A percentile compares a stretch with the other conserved stretches of the same genome.
phyloP scores from a whole-genome alignment of 805 yeast genomes.

The Citeromyces nyonsensis region DNA sequence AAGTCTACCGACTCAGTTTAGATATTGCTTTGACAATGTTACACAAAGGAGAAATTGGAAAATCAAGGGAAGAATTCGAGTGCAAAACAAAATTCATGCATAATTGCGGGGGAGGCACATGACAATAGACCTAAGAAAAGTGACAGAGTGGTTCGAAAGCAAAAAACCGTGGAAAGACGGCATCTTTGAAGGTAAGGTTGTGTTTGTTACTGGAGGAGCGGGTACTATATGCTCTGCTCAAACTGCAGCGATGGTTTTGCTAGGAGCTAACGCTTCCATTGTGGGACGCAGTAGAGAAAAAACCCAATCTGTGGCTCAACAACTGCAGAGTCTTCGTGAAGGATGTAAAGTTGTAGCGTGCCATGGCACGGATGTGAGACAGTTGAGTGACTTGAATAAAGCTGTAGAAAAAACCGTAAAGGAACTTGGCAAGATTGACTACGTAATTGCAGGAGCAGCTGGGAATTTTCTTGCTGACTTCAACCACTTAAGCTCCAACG shows the following conservation, averaged over 20 bases:
- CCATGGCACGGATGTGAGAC: slow-evolving; percentile 69
- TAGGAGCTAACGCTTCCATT: slow-evolving; percentile 83
- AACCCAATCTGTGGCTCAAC: slow-evolving; percentile 53
- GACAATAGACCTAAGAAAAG: slow-evolving; percentile 1
- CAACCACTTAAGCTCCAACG: slow-evolving; percentile 66
- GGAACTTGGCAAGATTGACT: slow-evolving; percentile 68
- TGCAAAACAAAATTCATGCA: slow-evolving; percentile 4
- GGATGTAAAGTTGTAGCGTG: slow-evolving; percentile 59
- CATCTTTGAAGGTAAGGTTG: slow-evolving; percentile 72
- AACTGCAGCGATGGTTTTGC: slow-evolving; percentile 63
- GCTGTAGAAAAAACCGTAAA: slow-evolving; percentile 58
- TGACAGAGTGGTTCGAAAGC: background rate
- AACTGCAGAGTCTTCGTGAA: slow-evolving; percentile 36
- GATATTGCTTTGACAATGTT: too few species aligned
- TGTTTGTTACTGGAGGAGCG: slow-evolving; percentile 89
- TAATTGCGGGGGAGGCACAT: slow-evolving; percentile 3
- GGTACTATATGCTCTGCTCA: slow-evolving; percentile 92
- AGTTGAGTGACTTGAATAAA: slow-evolving; percentile 32
- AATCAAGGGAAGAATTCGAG: slow-evolving; percentile 7
- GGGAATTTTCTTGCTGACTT: slow-evolving; percentile 82
- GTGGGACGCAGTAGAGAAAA: slow-evolving; percentile 63
- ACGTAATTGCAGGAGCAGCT: slow-evolving; percentile 90
- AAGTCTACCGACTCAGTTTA: too few species aligned
- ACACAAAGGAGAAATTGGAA: too few species aligned
- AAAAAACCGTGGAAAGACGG: slow-evolving; percentile 30